These are phyloP conservation scores for Leishmania mexicana DNA, from an alignment of 208 protist species.

Conservation along the genomic window DNA sequence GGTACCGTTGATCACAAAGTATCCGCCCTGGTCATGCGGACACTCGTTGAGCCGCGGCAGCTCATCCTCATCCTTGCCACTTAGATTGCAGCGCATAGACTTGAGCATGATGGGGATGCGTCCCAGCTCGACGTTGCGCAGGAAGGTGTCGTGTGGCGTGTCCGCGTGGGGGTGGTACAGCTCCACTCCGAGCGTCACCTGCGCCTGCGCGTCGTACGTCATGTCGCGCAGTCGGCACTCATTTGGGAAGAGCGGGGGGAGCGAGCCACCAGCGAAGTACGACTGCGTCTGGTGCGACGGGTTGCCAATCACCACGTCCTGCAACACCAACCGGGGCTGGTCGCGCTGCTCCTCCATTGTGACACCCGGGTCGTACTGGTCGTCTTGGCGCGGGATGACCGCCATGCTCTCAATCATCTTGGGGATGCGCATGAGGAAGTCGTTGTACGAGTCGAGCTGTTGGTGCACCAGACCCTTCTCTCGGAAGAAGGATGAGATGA, in stretches of 20 bases:
- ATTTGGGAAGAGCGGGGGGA: slow-evolving; percentile 92
- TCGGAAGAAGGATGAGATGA: slow-evolving; percentile 98
- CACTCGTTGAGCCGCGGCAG: slow-evolving; percentile 97
- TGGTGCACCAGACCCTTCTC: slow-evolving; percentile 98
- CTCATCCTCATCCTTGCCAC: slow-evolving; percentile 91
- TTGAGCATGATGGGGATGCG: slow-evolving; percentile 99
- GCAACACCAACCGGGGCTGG: slow-evolving; percentile 71
- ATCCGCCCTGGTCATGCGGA: slow-evolving; percentile 98
- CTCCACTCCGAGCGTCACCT: slow-evolving; percentile 63
- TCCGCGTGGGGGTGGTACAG: slow-evolving; percentile 55
- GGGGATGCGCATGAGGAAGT: slow-evolving; percentile 93
- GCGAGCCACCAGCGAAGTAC: slow-evolving; percentile 52
- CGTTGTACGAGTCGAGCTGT: slow-evolving; percentile 99
- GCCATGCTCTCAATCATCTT: slow-evolving; percentile 80
- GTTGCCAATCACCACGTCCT: slow-evolving; percentile 86
- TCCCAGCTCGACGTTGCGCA: slow-evolving; percentile 94
- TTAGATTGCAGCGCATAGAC: slow-evolving; percentile 96
- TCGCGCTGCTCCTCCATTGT: slow-evolving; percentile 54
- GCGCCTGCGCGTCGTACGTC: slow-evolving; percentile 88
- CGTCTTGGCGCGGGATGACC: slow-evolving; percentile 73
- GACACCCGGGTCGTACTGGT: slow-evolving; percentile 78
- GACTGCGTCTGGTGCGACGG: slow-evolving; percentile 66
- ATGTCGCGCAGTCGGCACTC: slow-evolving; percentile 97
- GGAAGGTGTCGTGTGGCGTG: slow-evolving; percentile 37
- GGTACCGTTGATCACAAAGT: slow-evolving; percentile 99